Evolutionary conservation across 2,329 filamentous ascomycete genomes (phyloP), one percentile per base, ranked within the genome.

Genomic region (Trichoderma sp.): DNA sequence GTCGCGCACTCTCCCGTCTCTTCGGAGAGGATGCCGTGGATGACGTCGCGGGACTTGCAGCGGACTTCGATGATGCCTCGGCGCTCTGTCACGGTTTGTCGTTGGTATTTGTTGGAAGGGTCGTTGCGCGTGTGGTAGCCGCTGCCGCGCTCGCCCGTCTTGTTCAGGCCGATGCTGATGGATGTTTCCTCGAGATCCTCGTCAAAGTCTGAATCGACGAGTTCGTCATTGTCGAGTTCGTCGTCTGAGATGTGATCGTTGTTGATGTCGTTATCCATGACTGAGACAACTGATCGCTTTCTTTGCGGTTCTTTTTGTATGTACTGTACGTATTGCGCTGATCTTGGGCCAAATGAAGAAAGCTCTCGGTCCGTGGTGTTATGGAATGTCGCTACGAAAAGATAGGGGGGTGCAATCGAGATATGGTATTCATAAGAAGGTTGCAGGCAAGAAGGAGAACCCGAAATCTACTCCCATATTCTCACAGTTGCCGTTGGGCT

Each of bases 21-120:
- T 1, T 67, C 59, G 14, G 52, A 60, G 48, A 71, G 63, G 6
- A 67, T 54, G 9, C 72, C 72, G 43, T 74, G 72, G 15, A 73
- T 67, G 17, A 74, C 60, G 26, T 74, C 71, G 17, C 70, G 50
- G 30, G 68, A 65, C 9, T 69, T 68, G 67, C 71, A 74, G 7
- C 69, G 69, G 24, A 74, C 68, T 45, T 72, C 69, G 41, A 74
- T 68, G 3, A 70, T 66, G 6, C 72, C 72, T 21, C 68, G 67
- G 0, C 72, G 70, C 48, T 56, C 71, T 14, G 64, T 66, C 14
- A 66, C 64, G 7, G 64, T 66, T 58, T 63, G 59, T 19, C 64
- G 67, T 39, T 74, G 73, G 7, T 67, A 71, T 0, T 70, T 71
- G 7, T 52, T 52, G 1, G 63, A 51, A 7, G 68, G 71, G 47